A percentile compares a stretch with the other conserved stretches of the same genome.
phyloP scores from a whole-genome alignment of 768 basidiomycete genomes.

The Boletus bicolor region DNA sequence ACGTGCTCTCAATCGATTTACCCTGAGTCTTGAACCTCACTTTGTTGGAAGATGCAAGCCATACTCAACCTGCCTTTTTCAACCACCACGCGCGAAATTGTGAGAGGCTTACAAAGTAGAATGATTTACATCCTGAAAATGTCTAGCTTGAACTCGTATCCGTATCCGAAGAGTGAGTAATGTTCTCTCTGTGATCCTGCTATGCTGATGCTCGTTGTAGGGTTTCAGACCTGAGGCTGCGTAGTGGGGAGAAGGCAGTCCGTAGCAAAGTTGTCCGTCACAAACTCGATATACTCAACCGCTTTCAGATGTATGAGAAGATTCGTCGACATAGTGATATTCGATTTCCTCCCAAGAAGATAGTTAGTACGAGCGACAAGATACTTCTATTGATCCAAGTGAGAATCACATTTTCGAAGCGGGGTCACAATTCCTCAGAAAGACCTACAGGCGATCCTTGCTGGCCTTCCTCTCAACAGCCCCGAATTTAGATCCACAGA shows the following conservation, averaged over 20 bases:
- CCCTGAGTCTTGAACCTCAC: not conserved
- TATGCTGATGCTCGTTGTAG: conserved; percentile 36
- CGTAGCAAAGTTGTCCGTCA: not conserved
- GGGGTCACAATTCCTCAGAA: conserved; percentile 2
- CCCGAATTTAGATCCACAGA: conserved; percentile 70
- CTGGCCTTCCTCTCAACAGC: conserved; percentile 63
- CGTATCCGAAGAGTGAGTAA: conserved; percentile 60
- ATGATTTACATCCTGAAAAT: conserved; percentile 2
- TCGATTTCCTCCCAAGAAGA: conserved; percentile 68
- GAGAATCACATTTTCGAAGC: conserved; percentile 2
- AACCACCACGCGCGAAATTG: conserved; percentile 63
- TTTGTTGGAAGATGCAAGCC: conserved; percentile 54
- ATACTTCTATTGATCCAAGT: conserved; percentile 80
- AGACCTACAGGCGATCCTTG: conserved; percentile 58
- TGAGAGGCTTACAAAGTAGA: conserved; percentile 32
- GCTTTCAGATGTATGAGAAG: conserved; percentile 54
- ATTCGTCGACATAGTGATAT: conserved; percentile 73
- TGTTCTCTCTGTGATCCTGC: not conserved
- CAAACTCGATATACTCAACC: not conserved
- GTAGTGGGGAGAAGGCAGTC: conserved; percentile 75
- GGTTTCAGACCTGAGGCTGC: conserved; percentile 63
- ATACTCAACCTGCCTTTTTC: conserved; percentile 58
- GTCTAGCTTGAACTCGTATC: conserved; percentile 63
- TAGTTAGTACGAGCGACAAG: conserved; percentile 73
- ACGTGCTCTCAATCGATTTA: conserved; percentile 10